Conservation (phyloP, 2,329 filamentous ascomycete species). For the Calonectria pseudoturangicola region DNA sequence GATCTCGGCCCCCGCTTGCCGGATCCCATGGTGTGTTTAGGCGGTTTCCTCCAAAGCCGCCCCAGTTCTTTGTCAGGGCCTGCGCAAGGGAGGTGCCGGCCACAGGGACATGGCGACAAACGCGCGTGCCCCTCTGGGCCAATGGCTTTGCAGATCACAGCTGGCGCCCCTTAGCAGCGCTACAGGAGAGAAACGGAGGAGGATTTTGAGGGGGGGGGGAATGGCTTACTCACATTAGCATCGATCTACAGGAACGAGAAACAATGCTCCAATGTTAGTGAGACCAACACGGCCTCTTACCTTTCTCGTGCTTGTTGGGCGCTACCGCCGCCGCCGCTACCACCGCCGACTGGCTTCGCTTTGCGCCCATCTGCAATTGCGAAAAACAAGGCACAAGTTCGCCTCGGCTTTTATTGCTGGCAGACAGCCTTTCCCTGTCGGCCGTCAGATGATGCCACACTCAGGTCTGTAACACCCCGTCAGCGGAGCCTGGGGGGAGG, state of each 20-base stretch:
- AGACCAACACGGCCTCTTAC: not conserved
- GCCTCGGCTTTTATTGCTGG: not conserved
- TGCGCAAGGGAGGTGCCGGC: slow-evolving; percentile 5
- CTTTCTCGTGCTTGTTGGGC: not conserved
- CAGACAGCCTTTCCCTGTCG: not conserved
- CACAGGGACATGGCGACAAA: slow-evolving; percentile 22
- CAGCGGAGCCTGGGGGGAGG: slow-evolving; percentile 3
- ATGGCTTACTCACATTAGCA: slow-evolving; percentile 19
- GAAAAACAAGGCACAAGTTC: not conserved
- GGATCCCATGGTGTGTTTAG: not conserved
- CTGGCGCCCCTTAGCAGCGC: not conserved
- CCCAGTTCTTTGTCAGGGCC: not conserved
- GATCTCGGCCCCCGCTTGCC: slow-evolving; percentile 26
- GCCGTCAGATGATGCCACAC: slow-evolving; percentile 14
- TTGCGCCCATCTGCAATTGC: not conserved
- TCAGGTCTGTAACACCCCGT: slow-evolving; percentile 23
- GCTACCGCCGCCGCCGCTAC: not conserved
- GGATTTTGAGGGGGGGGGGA: not conserved
- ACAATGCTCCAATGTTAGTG: not conserved
- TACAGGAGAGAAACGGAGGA: not conserved
- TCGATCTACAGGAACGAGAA: slow-evolving; percentile 19
- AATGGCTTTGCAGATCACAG: not conserved
- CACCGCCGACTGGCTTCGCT: not conserved
- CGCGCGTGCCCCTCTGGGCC: slow-evolving; percentile 8
- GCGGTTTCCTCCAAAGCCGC: not conserved